Conservation (phyloP, 345 rosid genomes). For the Boechera retrofracta region DNA sequence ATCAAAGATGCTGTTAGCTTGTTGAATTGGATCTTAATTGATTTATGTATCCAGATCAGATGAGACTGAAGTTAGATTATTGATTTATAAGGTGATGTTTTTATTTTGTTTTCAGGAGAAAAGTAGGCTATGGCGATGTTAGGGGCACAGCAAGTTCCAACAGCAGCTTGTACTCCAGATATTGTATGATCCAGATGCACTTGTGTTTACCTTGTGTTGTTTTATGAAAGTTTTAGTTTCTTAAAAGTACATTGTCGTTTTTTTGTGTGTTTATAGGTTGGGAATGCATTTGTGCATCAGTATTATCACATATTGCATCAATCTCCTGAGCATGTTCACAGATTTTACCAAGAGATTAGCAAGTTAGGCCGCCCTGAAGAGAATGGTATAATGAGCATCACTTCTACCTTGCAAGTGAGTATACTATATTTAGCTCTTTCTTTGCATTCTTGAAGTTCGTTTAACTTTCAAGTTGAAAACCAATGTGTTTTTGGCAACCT, state of each 20-base stretch:
- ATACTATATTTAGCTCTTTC: neutral
- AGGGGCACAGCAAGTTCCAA: slow-evolving; percentile 53
- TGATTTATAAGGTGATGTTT: neutral
- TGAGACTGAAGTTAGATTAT: neutral
- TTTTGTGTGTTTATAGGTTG: slow-evolving; percentile 59
- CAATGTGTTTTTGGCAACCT: neutral
- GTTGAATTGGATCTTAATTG: slow-evolving; percentile 2
- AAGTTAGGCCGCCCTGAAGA: slow-evolving; percentile 91
- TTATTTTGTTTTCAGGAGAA: slow-evolving; percentile 37
- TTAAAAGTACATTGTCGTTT: slow-evolving; percentile 18
- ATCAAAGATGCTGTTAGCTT: neutral
- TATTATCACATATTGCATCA: slow-evolving; percentile 89
- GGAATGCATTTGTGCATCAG: slow-evolving; percentile 94
- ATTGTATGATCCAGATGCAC: slow-evolving; percentile 44
- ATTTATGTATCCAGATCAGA: slow-evolving; percentile 26
- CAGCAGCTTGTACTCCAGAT: slow-evolving; percentile 54
- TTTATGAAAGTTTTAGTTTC: neutral
- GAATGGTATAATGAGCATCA: slow-evolving; percentile 69
- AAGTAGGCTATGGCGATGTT: slow-evolving; percentile 55
- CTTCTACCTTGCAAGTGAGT: slow-evolving; percentile 88
- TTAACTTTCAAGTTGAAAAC: slow-evolving; percentile 1
- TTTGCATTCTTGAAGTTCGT: neutral
- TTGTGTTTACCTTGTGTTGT: neutral
- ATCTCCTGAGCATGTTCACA: slow-evolving; percentile 86
- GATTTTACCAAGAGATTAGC: slow-evolving; percentile 91